phyloP scores from a whole-genome alignment of 345 rosid species.

The Raphanus raphanistrum region DNA sequence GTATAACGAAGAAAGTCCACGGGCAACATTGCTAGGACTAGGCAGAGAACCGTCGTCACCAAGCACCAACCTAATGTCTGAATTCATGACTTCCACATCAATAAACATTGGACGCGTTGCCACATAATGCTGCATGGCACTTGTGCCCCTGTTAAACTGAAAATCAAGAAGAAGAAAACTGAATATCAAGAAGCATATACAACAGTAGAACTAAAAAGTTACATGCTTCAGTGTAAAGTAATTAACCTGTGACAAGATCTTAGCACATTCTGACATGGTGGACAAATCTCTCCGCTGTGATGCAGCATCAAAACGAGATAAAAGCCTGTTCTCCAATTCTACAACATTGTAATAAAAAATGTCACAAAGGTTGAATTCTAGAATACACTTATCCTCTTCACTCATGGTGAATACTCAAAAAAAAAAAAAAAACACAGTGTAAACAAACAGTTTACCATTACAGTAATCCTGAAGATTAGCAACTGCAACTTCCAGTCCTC shows the following conservation, averaged over 20 bases:
- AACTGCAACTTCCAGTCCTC: constrained; percentile 98
- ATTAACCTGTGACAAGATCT: constrained; percentile 92
- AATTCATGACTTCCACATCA: constrained; percentile 96
- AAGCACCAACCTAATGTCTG: constrained; percentile 88
- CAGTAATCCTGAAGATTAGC: constrained; percentile 99
- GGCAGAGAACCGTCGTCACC: constrained; percentile 86
- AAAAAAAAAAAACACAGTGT: constrained; percentile 2
- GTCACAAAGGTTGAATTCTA: constrained; percentile 15
- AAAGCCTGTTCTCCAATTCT: constrained; percentile 97
- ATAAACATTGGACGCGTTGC: constrained; percentile 99
- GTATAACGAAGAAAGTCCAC: constrained; percentile 89
- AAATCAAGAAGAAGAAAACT: constrained; percentile 27
- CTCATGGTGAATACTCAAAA: background rate
- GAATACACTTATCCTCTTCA: background rate
- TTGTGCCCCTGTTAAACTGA: constrained; percentile 99
- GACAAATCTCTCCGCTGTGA: constrained; percentile 95
- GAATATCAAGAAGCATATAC: constrained; percentile 18
- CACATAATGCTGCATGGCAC: constrained; percentile 99
- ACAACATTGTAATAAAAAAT: constrained; percentile 26
- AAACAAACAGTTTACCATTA: constrained; percentile 64
- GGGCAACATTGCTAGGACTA: constrained; percentile 94
- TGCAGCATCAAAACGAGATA: constrained; percentile 94
- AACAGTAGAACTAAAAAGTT: background rate
- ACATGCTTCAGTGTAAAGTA: constrained; percentile 25
- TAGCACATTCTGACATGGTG: constrained; percentile 97